These are phyloP conservation scores for Alloteropsis semialata DNA, from an alignment of 176 grass and related monocot genomes.

Conservation along the genomic window DNA sequence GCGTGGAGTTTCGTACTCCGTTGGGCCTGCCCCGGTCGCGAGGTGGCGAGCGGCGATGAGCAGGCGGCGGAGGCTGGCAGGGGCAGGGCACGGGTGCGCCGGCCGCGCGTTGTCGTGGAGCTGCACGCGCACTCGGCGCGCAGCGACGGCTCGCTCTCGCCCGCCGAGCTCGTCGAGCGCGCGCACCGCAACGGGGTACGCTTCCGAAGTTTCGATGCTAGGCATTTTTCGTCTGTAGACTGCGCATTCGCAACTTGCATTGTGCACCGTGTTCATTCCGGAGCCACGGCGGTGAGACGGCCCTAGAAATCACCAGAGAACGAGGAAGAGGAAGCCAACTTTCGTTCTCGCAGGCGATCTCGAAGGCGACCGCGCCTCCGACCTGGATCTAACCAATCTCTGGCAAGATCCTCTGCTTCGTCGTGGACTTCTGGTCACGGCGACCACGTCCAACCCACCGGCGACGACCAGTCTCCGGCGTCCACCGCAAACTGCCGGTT, in stretches of 20 bases:
- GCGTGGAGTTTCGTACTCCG: conserved; percentile 52
- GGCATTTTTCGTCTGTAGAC: background rate
- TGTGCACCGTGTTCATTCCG: background rate
- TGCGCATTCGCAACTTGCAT: background rate
- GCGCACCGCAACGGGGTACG: conserved; percentile 63
- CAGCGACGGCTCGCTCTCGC: conserved; percentile 74
- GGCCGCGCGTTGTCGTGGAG: conserved; percentile 54
- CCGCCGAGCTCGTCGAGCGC: conserved; percentile 61
- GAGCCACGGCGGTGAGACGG: too few relatives aligned
- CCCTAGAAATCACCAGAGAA: too few relatives aligned
- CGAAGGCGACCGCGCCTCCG: too few relatives aligned
- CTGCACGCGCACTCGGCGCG: conserved; percentile 70
- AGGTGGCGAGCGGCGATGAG: background rate
- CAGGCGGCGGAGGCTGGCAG: background rate
- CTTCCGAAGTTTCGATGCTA: background rate
- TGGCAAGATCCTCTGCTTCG: too few relatives aligned
- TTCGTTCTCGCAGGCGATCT: too few relatives aligned
- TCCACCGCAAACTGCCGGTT: too few relatives aligned
- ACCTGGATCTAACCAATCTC: too few relatives aligned
- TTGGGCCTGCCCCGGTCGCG: conserved; percentile 44
- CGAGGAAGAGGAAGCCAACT: too few relatives aligned
- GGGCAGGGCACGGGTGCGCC: background rate
- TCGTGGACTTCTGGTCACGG: too few relatives aligned
- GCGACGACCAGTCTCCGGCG: too few relatives aligned
- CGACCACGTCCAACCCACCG: too few relatives aligned